Percentiles rank a stretch among this genome's conserved stretches.
Evolutionary conservation across 805 yeast species (phyloP).

Genomic region (Myxozyma sirexii): DNA sequence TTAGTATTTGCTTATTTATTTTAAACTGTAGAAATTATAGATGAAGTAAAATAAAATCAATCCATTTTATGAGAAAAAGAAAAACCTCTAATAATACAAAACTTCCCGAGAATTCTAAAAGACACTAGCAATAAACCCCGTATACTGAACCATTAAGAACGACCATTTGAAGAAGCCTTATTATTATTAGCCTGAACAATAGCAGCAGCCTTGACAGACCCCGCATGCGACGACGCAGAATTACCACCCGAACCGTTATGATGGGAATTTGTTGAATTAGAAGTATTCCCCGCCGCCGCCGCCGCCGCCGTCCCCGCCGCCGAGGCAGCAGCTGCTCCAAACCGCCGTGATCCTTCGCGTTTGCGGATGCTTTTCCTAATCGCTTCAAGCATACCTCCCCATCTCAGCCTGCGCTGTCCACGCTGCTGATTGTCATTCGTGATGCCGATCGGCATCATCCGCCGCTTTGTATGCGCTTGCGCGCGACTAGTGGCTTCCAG

Average conservation of each 20-base stretch:
- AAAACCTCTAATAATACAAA: conserved; percentile 1
- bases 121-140: neutral
- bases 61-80: neutral
- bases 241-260: neutral
- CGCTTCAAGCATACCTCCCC: conserved; percentile 98
- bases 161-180: neutral
- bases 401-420: conserved; percentile 85
- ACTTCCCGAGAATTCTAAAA: neutral
- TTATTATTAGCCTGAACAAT: neutral
- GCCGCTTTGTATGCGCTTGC: conserved; percentile 82
- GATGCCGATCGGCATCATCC: conserved; percentile 92
- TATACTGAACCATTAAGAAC: neutral
- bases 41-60: no score
- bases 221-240: neutral
- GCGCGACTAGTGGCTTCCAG: conserved; percentile 86
- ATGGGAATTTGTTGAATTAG: no score
- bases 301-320: neutral
- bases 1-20: neutral
- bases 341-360: conserved; percentile 55
- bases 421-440: conserved; percentile 83
- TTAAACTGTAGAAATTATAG: neutral
- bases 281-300: neutral
- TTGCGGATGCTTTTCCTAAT: conserved; percentile 87
- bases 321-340: conserved; percentile 7
- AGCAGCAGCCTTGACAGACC: neutral